Conservation (phyloP, 208 protist genomes). For the Trichomonas tenax region DNA sequence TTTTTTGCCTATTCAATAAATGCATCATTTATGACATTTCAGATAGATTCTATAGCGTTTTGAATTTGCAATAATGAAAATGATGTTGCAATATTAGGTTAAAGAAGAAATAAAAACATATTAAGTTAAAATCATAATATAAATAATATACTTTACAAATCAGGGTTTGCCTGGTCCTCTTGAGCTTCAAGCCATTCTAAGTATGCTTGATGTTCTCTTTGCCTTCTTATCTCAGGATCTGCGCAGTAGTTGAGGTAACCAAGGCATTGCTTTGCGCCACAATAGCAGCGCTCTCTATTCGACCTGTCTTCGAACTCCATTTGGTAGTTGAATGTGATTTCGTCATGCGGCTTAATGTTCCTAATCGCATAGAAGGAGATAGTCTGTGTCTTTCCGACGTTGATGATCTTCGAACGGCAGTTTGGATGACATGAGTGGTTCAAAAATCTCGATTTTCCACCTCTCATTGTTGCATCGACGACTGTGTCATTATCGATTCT, state of each 20-base stretch:
- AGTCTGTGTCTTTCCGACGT: conserved; percentile 19
- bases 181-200: neutral
- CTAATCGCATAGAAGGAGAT: conserved; percentile 27
- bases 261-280: conserved; percentile 21
- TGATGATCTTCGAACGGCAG: conserved; percentile 24
- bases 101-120: too few relatives aligned
- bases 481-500: conserved; percentile 24
- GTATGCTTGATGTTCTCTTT: neutral
- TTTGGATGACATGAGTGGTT: conserved; percentile 30
- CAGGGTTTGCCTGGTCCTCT: neutral
- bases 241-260: conserved; percentile 23
- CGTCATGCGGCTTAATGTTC: conserved; percentile 23
- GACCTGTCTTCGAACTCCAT: conserved; percentile 29
- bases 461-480: conserved; percentile 27
- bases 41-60: too few relatives aligned
- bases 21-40: too few relatives aligned
- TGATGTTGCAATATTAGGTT: too few relatives aligned
- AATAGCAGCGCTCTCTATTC: conserved; percentile 4
- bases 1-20: too few relatives aligned
- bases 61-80: too few relatives aligned
- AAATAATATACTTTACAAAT: neutral
- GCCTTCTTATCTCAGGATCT: neutral
- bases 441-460: conserved; percentile 17
- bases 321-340: conserved; percentile 29
- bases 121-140: too few relatives aligned